A percentile compares a stretch with the other conserved stretches of the same genome.
Evolutionary conservation across 176 grass and related monocot species (phyloP).

Genomic region (Avena atlantica): DNA sequence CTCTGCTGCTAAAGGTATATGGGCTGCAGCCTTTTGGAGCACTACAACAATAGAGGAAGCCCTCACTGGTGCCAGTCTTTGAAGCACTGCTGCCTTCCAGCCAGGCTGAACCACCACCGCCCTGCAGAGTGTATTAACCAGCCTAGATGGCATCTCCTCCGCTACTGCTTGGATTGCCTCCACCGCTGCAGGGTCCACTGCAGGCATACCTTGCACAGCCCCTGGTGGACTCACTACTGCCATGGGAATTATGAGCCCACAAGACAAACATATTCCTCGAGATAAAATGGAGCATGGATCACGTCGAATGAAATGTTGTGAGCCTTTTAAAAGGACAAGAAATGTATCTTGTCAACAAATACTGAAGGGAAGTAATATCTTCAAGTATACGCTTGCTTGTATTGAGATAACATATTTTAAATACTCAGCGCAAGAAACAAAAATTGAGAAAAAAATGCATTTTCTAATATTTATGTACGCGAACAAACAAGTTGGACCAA

Average conservation of each 20-base stretch:
- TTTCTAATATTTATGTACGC: neutral
- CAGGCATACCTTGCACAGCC: neutral
- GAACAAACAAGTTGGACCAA: neutral
- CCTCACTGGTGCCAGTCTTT: neutral
- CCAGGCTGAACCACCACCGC: too few relatives aligned
- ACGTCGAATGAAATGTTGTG: neutral
- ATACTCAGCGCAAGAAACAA: neutral
- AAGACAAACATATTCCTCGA: neutral
- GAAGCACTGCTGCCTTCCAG: neutral
- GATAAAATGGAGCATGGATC: neutral
- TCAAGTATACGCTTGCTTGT: neutral
- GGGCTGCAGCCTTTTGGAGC: neutral
- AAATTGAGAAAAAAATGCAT: neutral
- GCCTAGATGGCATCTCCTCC: neutral
- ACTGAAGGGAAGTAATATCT: neutral
- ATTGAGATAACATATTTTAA: neutral
- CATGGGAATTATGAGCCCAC: neutral
- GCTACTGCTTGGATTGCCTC: neutral
- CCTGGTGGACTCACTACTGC: neutral
- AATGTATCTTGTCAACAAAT: conserved; percentile 7
- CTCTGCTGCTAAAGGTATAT: neutral
- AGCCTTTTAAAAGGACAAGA: conserved; percentile 14
- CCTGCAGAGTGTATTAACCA: neutral
- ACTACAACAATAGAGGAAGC: neutral
- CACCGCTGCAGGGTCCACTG: neutral